A percentile compares a stretch with the other conserved stretches of the same genome.
These are phyloP conservation scores for Colletotrichum godetiae DNA, from an alignment of 2,329 filamentous ascomycete genomes.

Conservation along the genomic window DNA sequence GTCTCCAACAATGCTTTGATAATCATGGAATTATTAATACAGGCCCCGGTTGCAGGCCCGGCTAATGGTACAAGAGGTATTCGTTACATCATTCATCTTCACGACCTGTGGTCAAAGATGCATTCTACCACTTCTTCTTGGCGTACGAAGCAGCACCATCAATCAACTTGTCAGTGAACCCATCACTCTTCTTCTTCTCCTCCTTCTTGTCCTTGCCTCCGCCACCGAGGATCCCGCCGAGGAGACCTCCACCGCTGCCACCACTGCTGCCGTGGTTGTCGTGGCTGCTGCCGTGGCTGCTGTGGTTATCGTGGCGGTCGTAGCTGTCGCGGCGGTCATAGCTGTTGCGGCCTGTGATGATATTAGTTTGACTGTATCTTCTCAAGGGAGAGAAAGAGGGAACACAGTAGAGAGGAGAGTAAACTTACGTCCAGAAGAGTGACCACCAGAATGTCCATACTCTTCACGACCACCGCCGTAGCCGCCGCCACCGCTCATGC, in stretches of 20 bases:
- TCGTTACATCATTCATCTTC: conserved; percentile 22
- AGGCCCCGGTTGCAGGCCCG: background rate
- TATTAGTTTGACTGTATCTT: background rate
- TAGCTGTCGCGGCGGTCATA: background rate
- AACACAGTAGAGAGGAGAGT: background rate
- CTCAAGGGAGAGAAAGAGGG: too few species aligned
- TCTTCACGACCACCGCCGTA: conserved; percentile 6
- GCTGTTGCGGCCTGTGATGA: background rate
- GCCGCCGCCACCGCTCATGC: background rate
- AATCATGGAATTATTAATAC: background rate
- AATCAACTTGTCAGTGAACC: conserved; percentile 32
- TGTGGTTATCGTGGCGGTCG: background rate
- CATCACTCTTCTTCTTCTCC: conserved; percentile 24
- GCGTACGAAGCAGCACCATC: conserved; percentile 27
- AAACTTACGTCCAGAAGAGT: conserved; percentile 21
- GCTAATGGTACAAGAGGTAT: conserved; percentile 22
- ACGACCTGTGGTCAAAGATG: background rate
- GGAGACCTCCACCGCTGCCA: conserved; percentile 5
- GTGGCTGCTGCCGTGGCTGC: background rate
- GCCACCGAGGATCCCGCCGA: conserved; percentile 25
- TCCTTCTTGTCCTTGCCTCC: conserved; percentile 23
- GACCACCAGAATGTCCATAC: conserved; percentile 15
- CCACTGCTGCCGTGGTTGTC: background rate
- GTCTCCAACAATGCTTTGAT: background rate
- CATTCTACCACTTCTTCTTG: conserved; percentile 32